Percentiles rank a stretch among this genome's conserved stretches.
Conservation (phyloP, 2,329 filamentous ascomycete genomes). For the Cladosporium velox region DNA sequence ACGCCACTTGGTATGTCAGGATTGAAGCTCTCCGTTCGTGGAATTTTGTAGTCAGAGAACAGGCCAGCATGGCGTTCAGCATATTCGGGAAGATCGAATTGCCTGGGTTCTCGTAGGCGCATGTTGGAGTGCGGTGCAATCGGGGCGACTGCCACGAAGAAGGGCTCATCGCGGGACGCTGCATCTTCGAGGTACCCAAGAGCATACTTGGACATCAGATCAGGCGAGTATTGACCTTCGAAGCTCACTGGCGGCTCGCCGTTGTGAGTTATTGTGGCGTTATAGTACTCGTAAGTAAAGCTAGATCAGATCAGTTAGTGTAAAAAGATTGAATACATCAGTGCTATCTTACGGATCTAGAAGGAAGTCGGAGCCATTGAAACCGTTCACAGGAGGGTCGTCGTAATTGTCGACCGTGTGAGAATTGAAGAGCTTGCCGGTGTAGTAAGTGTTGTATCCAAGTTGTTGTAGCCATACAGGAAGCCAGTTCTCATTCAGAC, state of each 20-base stretch:
- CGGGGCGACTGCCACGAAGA: constrained; percentile 68
- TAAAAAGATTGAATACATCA: not conserved
- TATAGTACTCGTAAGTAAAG: constrained; percentile 66
- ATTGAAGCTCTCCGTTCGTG: constrained; percentile 67
- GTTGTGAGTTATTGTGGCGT: constrained; percentile 65
- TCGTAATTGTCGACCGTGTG: constrained; percentile 65
- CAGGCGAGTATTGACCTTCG: constrained; percentile 57
- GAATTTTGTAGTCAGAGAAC: constrained; percentile 61
- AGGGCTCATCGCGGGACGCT: constrained; percentile 56
- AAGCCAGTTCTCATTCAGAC: constrained; percentile 67
- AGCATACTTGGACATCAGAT: constrained; percentile 62
- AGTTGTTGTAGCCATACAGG: constrained; percentile 70
- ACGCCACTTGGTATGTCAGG: constrained; percentile 51
- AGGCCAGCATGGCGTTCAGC: constrained; percentile 63
- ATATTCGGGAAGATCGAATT: constrained; percentile 16
- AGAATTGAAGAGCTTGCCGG: constrained; percentile 71
- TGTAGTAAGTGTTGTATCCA: constrained; percentile 72
- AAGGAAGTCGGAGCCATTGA: constrained; percentile 53
- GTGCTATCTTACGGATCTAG: constrained; percentile 13
- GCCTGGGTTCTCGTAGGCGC: constrained; percentile 1
- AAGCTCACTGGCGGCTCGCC: constrained; percentile 57
- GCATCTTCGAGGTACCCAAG: constrained; percentile 64
- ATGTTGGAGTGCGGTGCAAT: constrained; percentile 60
- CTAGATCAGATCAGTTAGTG: not conserved
- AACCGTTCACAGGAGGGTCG: constrained; percentile 58